Base-by-base conservation (phyloP, 495 filamentous ascomycete species). In the Lasiosphaeriaceae sp. region DNA sequence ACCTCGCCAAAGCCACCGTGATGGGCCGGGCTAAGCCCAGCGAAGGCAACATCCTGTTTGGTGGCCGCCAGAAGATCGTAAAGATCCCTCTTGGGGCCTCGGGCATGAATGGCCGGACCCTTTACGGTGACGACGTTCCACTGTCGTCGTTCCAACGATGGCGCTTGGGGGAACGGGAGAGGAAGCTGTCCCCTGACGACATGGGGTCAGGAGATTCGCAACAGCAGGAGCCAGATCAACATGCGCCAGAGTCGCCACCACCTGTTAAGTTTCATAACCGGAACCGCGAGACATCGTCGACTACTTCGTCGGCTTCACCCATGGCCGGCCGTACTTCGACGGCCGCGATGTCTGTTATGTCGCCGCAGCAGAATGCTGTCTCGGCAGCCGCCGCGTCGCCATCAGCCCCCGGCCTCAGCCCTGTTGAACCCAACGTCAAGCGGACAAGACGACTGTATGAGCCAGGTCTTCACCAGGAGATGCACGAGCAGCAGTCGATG, bases 21-120 rank as follows among this genome's bases (percentile, higher is more conserved):
- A 92, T 97, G 87, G 88, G 79, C 66, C 80, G 94, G 39, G 74
- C 83, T n/a, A 86, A 92, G 62, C 90, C 90, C 11, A 86, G 82
- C 1, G 94, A 97, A 71, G 90, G 92, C 19, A 98, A 97, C 72
- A 89, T 90, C 62, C 68, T 98, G 57, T 98, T 98, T 74, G 94
- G 94, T 52, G 94, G 95, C 11, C 84, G 94, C 26, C 94, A 98
- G 66, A 98, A 97, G 72, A 84, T 97, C 21, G 97, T 94, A 73
- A 94, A 91, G 62, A 90, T 98, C 48, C 82, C 90, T 0, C 79
- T 78, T 19, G 83, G 79, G 37, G 35, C 52, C 11, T 34, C 52
- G 66, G 2, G 73, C 66, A 81, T 89, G 82, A 74, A 78, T 17
- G 89, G 88, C 3, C 84, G 89, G 51, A 80, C 83, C 2, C 72